Evolutionary conservation across 257 asterid genomes (phyloP).

Genomic region (Gynochthodes officinalis): DNA sequence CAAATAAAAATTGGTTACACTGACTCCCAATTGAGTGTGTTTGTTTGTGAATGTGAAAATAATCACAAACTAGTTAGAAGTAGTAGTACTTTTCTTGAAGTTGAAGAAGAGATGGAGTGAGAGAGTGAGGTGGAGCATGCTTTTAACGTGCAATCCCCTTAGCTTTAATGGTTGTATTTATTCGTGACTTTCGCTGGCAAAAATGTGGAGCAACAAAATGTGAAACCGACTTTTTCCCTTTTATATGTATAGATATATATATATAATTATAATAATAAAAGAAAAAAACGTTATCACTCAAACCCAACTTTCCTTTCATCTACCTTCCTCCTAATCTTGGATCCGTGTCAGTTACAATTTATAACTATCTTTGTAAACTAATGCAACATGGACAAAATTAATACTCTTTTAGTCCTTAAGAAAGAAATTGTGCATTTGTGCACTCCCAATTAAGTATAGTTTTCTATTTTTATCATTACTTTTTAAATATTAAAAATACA

Average conservation of each 20-base stretch:
- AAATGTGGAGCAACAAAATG: slow-evolving; percentile 5
- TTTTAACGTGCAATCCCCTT: slow-evolving; percentile 53
- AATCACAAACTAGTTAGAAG: background rate
- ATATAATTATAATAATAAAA: too few species aligned
- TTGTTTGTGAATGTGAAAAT: background rate
- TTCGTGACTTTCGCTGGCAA: slow-evolving; percentile 52
- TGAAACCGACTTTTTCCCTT: slow-evolving; percentile 21
- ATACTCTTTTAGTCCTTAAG: too few species aligned
- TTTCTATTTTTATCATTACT: too few species aligned
- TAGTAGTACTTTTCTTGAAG: slow-evolving; percentile 47
- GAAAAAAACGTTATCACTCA: slow-evolving; percentile 15
- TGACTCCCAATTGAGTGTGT: background rate
- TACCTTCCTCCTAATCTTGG: slow-evolving; percentile 13
- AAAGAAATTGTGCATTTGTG: too few species aligned
- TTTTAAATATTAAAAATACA: too few species aligned
- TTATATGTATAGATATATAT: too few species aligned
- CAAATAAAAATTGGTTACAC: too few species aligned
- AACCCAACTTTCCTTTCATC: slow-evolving; percentile 21
- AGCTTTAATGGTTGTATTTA: slow-evolving; percentile 41
- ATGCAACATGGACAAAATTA: too few species aligned
- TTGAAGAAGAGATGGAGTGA: slow-evolving; percentile 45
- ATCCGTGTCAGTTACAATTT: too few species aligned
- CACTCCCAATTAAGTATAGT: too few species aligned
- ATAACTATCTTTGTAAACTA: too few species aligned
- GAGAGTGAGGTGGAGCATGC: slow-evolving; percentile 53